Evolutionary conservation across 148 eudicot genomes (phyloP).

Genomic region (Rhododendron henanense): DNA sequence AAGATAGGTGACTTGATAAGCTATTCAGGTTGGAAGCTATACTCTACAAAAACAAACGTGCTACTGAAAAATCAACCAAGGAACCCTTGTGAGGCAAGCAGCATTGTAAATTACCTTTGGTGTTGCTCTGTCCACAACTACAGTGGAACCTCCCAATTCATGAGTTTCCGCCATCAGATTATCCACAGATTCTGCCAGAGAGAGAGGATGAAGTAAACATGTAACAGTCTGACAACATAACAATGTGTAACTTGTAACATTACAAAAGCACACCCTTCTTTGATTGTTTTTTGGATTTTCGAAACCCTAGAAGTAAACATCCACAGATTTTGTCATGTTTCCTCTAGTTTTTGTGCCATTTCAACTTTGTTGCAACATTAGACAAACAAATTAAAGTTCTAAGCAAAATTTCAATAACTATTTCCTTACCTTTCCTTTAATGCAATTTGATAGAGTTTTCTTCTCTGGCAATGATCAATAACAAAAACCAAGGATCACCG

Average conservation of each 20-base stretch:
- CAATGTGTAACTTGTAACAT: background rate
- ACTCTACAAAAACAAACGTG: background rate
- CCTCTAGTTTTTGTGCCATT: background rate
- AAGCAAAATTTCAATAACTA: too few relatives aligned
- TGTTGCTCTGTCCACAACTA: constrained; percentile 97
- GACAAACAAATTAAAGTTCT: background rate
- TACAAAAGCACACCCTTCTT: background rate
- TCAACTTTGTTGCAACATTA: background rate
- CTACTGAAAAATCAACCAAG: background rate
- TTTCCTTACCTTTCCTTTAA: too few relatives aligned
- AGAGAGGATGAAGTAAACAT: background rate
- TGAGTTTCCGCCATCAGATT: constrained; percentile 87
- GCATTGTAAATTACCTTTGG: constrained; percentile 55
- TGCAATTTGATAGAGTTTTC: background rate
- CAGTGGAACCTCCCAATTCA: constrained; percentile 85
- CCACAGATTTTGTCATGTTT: background rate
- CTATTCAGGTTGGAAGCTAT: background rate
- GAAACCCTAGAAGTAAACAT: too few relatives aligned
- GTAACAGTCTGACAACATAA: background rate
- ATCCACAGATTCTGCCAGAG: constrained; percentile 83
- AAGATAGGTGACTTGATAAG: background rate
- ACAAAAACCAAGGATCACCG: background rate
- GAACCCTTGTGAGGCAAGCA: background rate
- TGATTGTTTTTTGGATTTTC: background rate
- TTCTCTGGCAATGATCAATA: background rate